phyloP scores from a whole-genome alignment of 371 early-diverging fungal genomes.

The Rhizopus microsporus region DNA sequence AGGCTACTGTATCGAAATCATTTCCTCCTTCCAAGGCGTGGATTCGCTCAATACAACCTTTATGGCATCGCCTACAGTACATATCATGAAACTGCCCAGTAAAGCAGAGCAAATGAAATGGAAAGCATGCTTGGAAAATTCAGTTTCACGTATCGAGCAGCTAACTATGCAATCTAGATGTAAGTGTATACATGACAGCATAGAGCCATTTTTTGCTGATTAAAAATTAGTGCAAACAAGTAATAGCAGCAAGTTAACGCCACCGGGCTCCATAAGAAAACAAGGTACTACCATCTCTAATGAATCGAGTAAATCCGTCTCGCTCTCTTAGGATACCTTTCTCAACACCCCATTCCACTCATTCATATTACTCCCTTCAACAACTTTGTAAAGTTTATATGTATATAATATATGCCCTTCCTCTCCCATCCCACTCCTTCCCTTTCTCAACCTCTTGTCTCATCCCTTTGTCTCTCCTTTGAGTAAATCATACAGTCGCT shows the following conservation, averaged over 20 bases:
- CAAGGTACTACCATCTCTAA: conserved; percentile 11
- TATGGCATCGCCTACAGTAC: conserved; percentile 32
- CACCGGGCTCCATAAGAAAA: conserved; percentile 6
- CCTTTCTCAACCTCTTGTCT: neutral
- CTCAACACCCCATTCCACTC: too few species aligned
- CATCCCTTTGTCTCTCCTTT: neutral
- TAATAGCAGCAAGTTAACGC: neutral
- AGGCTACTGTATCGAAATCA: conserved; percentile 36
- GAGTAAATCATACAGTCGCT: neutral
- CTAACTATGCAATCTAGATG: neutral
- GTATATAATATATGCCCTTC: neutral
- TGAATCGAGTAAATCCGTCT: conserved; percentile 7
- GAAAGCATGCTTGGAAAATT: conserved; percentile 22
- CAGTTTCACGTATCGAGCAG: neutral
- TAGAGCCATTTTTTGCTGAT: neutral
- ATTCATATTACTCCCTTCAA: too few species aligned
- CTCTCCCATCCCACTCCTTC: neutral
- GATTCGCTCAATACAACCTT: conserved; percentile 43
- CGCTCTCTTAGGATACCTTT: neutral
- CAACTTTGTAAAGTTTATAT: too few species aligned
- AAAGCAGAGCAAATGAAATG: conserved; percentile 33
- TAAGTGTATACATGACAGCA: neutral
- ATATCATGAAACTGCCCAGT: conserved; percentile 25
- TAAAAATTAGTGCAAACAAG: neutral
- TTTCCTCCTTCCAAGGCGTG: conserved; percentile 39